phyloP scores from a whole-genome alignment of 345 rosid genomes.

The Citrus glauca region DNA sequence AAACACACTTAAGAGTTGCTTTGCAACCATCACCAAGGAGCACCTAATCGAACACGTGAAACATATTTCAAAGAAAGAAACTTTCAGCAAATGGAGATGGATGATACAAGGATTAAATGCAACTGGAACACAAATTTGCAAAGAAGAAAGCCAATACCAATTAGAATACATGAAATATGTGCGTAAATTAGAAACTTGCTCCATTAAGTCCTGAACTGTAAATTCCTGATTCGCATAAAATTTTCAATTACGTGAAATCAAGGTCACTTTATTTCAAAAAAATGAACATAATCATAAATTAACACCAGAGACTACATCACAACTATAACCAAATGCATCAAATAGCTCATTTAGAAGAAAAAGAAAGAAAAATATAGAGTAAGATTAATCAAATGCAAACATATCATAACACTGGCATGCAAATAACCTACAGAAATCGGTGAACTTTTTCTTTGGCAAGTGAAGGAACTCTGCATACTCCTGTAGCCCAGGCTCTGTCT shows the following conservation, averaged over 20 bases:
- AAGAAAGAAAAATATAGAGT: neutral
- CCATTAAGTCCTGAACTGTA: neutral
- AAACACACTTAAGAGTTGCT: neutral
- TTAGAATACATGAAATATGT: neutral
- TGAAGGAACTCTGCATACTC: constrained; percentile 77
- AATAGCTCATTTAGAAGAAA: neutral
- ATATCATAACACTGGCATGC: neutral
- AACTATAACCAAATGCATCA: neutral
- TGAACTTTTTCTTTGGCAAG: constrained; percentile 40
- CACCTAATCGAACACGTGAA: neutral
- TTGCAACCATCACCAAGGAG: neutral
- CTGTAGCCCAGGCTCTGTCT: constrained; percentile 37
- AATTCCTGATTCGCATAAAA: neutral
- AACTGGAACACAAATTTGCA: neutral
- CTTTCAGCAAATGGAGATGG: neutral
- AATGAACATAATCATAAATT: neutral
- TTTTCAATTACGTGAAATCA: neutral
- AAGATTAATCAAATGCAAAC: neutral
- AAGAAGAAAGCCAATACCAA: neutral
- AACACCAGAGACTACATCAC: neutral
- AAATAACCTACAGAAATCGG: constrained; percentile 37
- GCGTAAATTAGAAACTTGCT: neutral
- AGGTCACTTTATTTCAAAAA: neutral
- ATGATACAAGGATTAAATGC: neutral
- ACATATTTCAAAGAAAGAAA: neutral